Evolutionary conservation across 495 filamentous ascomycete genomes (phyloP).

Genomic region (Clavariopsis aquatica): DNA sequence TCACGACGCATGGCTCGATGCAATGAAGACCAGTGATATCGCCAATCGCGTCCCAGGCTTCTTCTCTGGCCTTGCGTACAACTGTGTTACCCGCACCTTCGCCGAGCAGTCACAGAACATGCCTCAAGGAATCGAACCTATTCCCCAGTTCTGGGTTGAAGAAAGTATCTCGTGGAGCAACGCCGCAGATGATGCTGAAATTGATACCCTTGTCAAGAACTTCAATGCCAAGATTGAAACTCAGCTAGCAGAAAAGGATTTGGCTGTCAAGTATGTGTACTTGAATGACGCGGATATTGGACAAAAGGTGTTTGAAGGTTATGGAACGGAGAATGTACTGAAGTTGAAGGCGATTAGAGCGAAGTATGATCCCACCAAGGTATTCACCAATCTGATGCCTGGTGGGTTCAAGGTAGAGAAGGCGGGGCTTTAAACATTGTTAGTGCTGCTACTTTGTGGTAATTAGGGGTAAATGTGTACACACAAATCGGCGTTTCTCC

Average conservation of each 20-base stretch:
- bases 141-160: slow-evolving; percentile 5
- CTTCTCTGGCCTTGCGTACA: slow-evolving; percentile 5
- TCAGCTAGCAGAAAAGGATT: background rate
- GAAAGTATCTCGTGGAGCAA: background rate
- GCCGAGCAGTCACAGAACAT: background rate
- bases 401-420: slow-evolving; percentile 12
- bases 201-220: background rate
- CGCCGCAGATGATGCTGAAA: slow-evolving; percentile 3
- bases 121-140: background rate
- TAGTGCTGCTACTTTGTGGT: background rate
- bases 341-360: slow-evolving; percentile 8
- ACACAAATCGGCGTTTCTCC: too few species aligned
- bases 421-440: background rate
- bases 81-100: background rate
- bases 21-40: background rate
- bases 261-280: slow-evolving; percentile 4
- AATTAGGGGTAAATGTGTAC: too few species aligned
- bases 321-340: slow-evolving; percentile 9
- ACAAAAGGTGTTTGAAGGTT: slow-evolving; percentile 11
- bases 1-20: slow-evolving; percentile 3
- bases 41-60: slow-evolving; percentile 4
- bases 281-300: slow-evolving; percentile 20
- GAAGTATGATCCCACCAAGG: slow-evolving; percentile 6
- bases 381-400: slow-evolving; percentile 16
- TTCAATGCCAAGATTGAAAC: background rate